phyloP scores from a whole-genome alignment of 331 rosid species.

The Spiraea crenata region DNA sequence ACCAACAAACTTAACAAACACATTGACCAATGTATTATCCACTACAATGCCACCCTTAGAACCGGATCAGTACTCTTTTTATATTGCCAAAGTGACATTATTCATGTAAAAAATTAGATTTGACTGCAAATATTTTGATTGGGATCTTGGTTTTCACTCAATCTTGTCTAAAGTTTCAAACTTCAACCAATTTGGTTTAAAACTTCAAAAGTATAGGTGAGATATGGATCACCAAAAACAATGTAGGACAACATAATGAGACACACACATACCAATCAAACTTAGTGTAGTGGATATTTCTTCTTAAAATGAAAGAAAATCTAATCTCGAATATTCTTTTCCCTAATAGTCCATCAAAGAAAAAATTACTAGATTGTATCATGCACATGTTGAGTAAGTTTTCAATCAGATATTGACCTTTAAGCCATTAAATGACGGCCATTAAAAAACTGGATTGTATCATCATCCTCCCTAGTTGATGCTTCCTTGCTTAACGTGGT shows the following conservation, averaged over 20 bases:
- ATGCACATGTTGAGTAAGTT: conserved; percentile 5
- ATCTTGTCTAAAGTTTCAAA: background rate
- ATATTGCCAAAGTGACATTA: no score
- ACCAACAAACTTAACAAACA: no score
- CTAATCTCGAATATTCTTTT: no score
- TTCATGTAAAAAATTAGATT: background rate
- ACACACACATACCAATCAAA: no score
- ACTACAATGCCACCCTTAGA: background rate
- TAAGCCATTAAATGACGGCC: background rate
- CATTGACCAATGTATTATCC: background rate
- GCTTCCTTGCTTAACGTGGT: background rate
- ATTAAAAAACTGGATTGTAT: no score
- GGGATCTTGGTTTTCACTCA: conserved; percentile 15
- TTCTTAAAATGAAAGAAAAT: no score
- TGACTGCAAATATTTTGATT: background rate
- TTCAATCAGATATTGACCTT: background rate
- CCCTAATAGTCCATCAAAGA: no score
- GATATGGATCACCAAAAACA: background rate
- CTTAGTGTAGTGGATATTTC: no score
- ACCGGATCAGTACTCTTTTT: background rate
- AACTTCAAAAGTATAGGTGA: background rate
- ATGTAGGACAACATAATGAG: no score
- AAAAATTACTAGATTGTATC: no score
- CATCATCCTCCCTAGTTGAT: background rate
- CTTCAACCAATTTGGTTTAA: background rate